Conservation (phyloP, 1,139 yeast genomes). For the Saccharomycopsis phalli region DNA sequence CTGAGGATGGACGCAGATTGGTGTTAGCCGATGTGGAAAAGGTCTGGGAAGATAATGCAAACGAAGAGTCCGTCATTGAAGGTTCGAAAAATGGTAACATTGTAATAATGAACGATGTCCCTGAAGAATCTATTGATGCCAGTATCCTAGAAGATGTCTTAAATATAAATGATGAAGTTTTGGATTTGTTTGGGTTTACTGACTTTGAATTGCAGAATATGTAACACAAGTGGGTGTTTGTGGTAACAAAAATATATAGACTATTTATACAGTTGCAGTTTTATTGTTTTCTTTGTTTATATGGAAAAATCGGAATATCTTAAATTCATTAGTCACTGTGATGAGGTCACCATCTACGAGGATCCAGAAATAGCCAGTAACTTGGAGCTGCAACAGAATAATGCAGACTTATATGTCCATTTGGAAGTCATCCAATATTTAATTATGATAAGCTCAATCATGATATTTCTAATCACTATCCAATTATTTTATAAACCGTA, state of each 20-base stretch:
- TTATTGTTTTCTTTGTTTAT: not conserved
- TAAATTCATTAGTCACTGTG: not conserved
- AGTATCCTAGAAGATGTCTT: slow-evolving; percentile 4
- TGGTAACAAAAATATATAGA: not conserved
- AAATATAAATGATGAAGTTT: slow-evolving; percentile 7
- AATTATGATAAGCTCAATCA: not conserved
- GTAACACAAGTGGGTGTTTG: not conserved
- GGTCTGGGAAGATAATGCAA: not conserved
- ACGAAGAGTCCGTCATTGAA: not conserved
- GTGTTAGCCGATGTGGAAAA: not conserved
- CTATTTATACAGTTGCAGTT: not conserved
- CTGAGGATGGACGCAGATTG: not conserved
- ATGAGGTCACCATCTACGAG: not conserved
- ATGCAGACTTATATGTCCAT: no score
- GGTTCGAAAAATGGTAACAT: no score
- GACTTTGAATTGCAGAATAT: slow-evolving; percentile 3
- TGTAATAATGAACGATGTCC: no score
- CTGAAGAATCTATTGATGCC: not conserved
- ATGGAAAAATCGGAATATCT: not conserved
- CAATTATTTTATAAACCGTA: slow-evolving; percentile 3
- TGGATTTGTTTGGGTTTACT: slow-evolving; percentile 9
- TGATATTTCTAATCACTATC: not conserved
- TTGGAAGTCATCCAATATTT: slow-evolving; percentile 1
- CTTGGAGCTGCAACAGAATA: slow-evolving; percentile 1
- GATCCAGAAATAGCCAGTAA: not conserved